Conservation (phyloP, 2,329 filamentous ascomycete genomes). For the Waltergamsia citrina region DNA sequence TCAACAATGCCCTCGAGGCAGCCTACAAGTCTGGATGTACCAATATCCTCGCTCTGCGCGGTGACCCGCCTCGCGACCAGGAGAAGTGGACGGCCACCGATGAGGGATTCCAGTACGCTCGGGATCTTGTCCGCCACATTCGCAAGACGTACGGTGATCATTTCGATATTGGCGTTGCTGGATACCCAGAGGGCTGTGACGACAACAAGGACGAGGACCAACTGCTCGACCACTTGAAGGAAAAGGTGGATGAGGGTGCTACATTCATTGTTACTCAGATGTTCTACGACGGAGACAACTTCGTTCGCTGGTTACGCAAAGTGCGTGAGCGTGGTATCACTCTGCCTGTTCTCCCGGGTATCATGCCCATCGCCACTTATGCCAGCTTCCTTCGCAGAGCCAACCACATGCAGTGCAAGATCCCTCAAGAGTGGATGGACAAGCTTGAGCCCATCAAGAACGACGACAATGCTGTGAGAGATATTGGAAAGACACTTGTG, state of each 20-base stretch:
- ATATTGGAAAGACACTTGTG: slow-evolving; percentile 79
- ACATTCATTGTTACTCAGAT: slow-evolving; percentile 97
- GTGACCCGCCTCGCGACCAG: slow-evolving; percentile 87
- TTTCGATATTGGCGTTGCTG: slow-evolving; percentile 95
- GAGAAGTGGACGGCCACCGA: slow-evolving; percentile 89
- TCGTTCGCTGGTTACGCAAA: slow-evolving; percentile 81
- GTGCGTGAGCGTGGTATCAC: slow-evolving; percentile 78
- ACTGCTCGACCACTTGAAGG: slow-evolving; percentile 86
- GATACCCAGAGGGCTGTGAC: slow-evolving; percentile 91
- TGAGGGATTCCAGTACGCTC: slow-evolving; percentile 82
- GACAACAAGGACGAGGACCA: slow-evolving; percentile 81
- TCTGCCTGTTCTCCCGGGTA: slow-evolving; percentile 75
- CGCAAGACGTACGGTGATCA: slow-evolving; percentile 59
- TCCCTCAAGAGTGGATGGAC: slow-evolving; percentile 74
- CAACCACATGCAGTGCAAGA: slow-evolving; percentile 79
- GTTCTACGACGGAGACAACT: slow-evolving; percentile 98
- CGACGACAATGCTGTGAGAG: slow-evolving; percentile 85
- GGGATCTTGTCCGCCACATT: slow-evolving; percentile 82
- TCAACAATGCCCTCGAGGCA: slow-evolving; percentile 77
- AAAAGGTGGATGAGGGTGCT: slow-evolving; percentile 91
- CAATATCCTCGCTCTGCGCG: slow-evolving; percentile 89
- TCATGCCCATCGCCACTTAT: slow-evolving; percentile 87
- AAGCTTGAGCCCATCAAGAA: slow-evolving; percentile 90
- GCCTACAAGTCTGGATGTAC: slow-evolving; percentile 95
- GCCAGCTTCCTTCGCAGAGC: slow-evolving; percentile 84